phyloP scores from a whole-genome alignment of 2,329 filamentous ascomycete species.

The Neoscytalidium dimidiatum region DNA sequence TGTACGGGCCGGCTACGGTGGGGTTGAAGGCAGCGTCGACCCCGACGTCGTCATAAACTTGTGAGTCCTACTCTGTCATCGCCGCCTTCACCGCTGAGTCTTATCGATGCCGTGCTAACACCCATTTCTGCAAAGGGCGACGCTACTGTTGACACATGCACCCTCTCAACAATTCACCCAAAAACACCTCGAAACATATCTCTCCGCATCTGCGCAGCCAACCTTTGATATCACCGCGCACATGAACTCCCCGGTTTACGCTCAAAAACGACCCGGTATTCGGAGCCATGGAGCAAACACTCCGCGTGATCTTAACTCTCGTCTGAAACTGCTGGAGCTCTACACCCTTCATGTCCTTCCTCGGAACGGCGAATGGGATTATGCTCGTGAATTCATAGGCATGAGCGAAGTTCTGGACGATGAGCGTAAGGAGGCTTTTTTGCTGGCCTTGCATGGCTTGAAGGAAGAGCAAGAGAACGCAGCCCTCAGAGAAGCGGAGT shows the following conservation, averaged over 20 bases:
- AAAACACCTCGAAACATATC: conserved; percentile 82
- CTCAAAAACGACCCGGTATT: conserved; percentile 35
- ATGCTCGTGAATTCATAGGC: conserved; percentile 86
- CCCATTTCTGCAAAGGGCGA: conserved; percentile 62
- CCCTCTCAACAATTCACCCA: conserved; percentile 82
- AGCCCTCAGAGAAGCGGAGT: conserved; percentile 63
- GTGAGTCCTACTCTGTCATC: conserved; percentile 49
- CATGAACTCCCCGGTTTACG: conserved; percentile 52
- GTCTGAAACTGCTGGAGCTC: conserved; percentile 90
- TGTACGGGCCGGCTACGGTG: conserved; percentile 81
- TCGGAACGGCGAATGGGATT: conserved; percentile 93
- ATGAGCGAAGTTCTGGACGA: conserved; percentile 88
- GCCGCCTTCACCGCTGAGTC: too few species aligned
- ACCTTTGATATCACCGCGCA: conserved; percentile 71
- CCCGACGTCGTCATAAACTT: conserved; percentile 90
- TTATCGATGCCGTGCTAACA: too few species aligned
- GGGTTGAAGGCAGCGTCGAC: conserved; percentile 86
- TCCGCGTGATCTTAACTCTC: conserved; percentile 77
- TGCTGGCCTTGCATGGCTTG: conserved; percentile 80
- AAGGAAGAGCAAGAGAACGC: conserved; percentile 80
- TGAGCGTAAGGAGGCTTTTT: conserved; percentile 83
- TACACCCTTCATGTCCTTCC: conserved; percentile 95
- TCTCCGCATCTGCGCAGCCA: conserved; percentile 74
- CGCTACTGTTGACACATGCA: conserved; percentile 86
- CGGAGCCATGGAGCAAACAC: conserved; percentile 70